Percentiles rank a stretch among this genome's conserved stretches.
phyloP scores from a whole-genome alignment of 352 stramenopile species.

The Hyaloperonospora arabidopsidis region DNA sequence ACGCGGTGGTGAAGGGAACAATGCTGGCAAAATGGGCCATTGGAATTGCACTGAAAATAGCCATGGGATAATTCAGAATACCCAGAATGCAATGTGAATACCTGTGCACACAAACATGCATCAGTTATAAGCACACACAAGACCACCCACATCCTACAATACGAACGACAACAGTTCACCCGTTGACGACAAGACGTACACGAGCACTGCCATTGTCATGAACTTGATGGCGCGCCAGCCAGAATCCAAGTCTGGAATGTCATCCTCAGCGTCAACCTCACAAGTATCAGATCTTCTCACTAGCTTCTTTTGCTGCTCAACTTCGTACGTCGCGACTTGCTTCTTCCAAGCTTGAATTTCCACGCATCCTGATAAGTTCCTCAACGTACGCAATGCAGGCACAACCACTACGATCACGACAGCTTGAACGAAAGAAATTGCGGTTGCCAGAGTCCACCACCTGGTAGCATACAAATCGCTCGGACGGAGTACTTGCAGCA shows the following conservation, averaged over 20 bases:
- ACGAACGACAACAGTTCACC: background rate
- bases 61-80: constrained; percentile 80
- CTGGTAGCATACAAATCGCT: constrained; percentile 4
- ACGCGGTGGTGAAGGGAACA: constrained; percentile 25
- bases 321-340: constrained; percentile 32
- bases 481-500: constrained; percentile 8
- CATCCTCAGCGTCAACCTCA: background rate
- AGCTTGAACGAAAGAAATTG: constrained; percentile 21
- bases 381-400: constrained; percentile 23
- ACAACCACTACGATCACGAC: constrained; percentile 22
- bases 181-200: constrained; percentile 28
- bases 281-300: background rate
- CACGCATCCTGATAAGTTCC: constrained; percentile 34
- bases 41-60: constrained; percentile 52
- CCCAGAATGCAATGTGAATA: constrained; percentile 64
- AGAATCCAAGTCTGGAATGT: constrained; percentile 23
- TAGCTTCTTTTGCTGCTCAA: constrained; percentile 21
- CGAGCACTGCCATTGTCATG: constrained; percentile 41
- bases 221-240: constrained; percentile 58
- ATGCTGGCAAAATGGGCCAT: constrained; percentile 59
- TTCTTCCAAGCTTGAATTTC: constrained; percentile 36
- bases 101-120: constrained; percentile 20
- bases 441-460: constrained; percentile 25
- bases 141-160: background rate
- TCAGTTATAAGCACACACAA: constrained; percentile 5